Percentiles rank a stretch among this genome's conserved stretches.
Evolutionary conservation across 805 yeast species (phyloP).

Genomic region (Yarrowia divulgata): DNA sequence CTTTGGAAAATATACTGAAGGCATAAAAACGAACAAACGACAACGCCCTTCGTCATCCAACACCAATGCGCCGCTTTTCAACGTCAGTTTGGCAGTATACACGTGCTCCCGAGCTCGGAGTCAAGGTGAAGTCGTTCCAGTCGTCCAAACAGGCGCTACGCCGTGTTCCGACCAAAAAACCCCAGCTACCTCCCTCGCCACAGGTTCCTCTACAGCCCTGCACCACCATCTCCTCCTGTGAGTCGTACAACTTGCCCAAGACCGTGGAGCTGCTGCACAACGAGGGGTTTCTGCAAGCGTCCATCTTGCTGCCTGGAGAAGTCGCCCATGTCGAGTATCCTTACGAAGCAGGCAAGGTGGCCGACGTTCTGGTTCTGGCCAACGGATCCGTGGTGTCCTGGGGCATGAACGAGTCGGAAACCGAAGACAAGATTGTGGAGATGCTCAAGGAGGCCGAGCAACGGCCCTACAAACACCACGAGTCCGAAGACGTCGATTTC

Average conservation of each 20-base stretch:
- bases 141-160: slow-evolving; percentile 36
- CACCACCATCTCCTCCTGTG: slow-evolving; percentile 76
- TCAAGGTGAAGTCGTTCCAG: slow-evolving; percentile 31
- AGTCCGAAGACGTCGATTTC: slow-evolving; percentile 88
- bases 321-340: slow-evolving; percentile 63
- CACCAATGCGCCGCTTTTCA: slow-evolving; percentile 10
- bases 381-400: slow-evolving; percentile 86
- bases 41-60: background rate
- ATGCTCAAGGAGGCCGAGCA: slow-evolving; percentile 59
- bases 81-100: slow-evolving; percentile 2
- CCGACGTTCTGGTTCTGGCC: slow-evolving; percentile 70
- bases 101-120: slow-evolving; percentile 4
- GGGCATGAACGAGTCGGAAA: slow-evolving; percentile 70
- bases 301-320: slow-evolving; percentile 67
- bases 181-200: background rate
- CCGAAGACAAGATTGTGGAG: slow-evolving; percentile 54
- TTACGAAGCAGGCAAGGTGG: slow-evolving; percentile 47
- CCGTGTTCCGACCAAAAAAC: slow-evolving; percentile 28
- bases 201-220: slow-evolving; percentile 53
- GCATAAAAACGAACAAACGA: no score
- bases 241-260: slow-evolving; percentile 65
- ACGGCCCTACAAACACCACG: slow-evolving; percentile 58
- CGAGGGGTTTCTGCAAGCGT: slow-evolving; percentile 52
- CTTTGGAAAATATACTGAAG: no score
- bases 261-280: slow-evolving; percentile 54